Conservation (phyloP, 2,329 filamentous ascomycete species). For the Aspergillus unguis region DNA sequence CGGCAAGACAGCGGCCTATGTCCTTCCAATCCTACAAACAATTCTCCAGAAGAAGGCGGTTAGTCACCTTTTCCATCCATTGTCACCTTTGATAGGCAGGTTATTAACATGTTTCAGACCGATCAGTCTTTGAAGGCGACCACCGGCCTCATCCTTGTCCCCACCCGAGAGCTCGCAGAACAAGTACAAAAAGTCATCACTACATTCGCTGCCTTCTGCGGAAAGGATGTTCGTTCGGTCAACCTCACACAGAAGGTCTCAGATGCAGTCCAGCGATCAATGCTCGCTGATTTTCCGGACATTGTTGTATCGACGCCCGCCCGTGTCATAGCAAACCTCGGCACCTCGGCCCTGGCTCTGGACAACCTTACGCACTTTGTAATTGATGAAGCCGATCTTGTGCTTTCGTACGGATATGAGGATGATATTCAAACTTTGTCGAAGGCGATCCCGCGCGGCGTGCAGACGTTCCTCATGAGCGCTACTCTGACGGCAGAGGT, state of each 20-base stretch:
- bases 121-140: constrained; percentile 49
- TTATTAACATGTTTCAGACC: constrained; percentile 23
- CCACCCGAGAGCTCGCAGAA: constrained; percentile 88
- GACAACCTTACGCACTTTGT: constrained; percentile 73
- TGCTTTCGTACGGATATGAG: constrained; percentile 90
- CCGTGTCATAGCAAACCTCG: constrained; percentile 75
- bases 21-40: constrained; percentile 81
- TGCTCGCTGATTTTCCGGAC: constrained; percentile 81
- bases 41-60: constrained; percentile 76
- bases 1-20: constrained; percentile 95
- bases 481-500: constrained; percentile 88
- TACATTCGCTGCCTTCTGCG: constrained; percentile 75
- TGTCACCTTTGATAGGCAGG: not conserved
- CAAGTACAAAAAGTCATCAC: constrained; percentile 80
- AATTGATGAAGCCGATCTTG: constrained; percentile 90
- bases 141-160: constrained; percentile 83
- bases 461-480: constrained; percentile 91
- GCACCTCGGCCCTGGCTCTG: constrained; percentile 67
- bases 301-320: constrained; percentile 88
- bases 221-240: constrained; percentile 74
- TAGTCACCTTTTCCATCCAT: constrained; percentile 17
- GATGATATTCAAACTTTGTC: constrained; percentile 81
- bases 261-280: constrained; percentile 79
- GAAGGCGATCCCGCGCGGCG: constrained; percentile 72
- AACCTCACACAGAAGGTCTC: constrained; percentile 90